These are phyloP conservation scores for Leptodermis oblonga DNA, from an alignment of 257 asterid genomes.

Conservation along the genomic window DNA sequence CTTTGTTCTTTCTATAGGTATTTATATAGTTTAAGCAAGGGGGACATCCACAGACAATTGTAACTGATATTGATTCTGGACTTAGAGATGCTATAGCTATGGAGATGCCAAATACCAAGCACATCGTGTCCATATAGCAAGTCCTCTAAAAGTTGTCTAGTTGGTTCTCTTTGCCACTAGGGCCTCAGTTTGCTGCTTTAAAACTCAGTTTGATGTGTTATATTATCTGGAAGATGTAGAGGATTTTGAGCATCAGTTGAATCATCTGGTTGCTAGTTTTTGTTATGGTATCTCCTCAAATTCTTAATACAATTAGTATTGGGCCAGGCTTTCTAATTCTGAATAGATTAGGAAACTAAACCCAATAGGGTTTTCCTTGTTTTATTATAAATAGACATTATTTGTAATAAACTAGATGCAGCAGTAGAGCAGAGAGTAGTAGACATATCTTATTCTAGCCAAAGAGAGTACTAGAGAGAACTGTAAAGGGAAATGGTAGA, in stretches of 20 bases:
- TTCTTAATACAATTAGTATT: too few species aligned
- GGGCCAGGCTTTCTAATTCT: too few species aligned
- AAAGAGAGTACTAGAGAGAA: too few species aligned
- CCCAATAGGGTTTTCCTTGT: too few species aligned
- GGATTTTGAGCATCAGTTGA: slow-evolving; percentile 66
- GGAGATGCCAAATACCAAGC: slow-evolving; percentile 61
- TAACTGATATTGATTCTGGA: slow-evolving; percentile 61
- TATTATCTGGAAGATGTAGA: slow-evolving; percentile 56
- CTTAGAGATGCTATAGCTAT: slow-evolving; percentile 50
- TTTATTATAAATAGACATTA: too few species aligned
- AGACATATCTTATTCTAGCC: too few species aligned
- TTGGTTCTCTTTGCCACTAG: slow-evolving; percentile 63
- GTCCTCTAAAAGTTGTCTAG: slow-evolving; percentile 48
- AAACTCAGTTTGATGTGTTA: slow-evolving; percentile 52
- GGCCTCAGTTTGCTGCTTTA: slow-evolving; percentile 46
- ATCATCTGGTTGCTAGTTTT: slow-evolving; percentile 51
- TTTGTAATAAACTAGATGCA: too few species aligned
- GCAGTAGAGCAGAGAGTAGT: too few species aligned
- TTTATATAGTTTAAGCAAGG: slow-evolving; percentile 57
- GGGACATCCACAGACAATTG: slow-evolving; percentile 47
- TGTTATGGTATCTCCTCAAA: too few species aligned
- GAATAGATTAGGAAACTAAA: too few species aligned
- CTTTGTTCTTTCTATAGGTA: slow-evolving; percentile 36
- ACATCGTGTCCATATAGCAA: slow-evolving; percentile 43
- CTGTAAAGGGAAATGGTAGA: too few species aligned